Evolutionary conservation across 1,284 basidiomycete species (phyloP), one percentile per base, ranked within the genome.

Genomic region (Inonotus obliquus): DNA sequence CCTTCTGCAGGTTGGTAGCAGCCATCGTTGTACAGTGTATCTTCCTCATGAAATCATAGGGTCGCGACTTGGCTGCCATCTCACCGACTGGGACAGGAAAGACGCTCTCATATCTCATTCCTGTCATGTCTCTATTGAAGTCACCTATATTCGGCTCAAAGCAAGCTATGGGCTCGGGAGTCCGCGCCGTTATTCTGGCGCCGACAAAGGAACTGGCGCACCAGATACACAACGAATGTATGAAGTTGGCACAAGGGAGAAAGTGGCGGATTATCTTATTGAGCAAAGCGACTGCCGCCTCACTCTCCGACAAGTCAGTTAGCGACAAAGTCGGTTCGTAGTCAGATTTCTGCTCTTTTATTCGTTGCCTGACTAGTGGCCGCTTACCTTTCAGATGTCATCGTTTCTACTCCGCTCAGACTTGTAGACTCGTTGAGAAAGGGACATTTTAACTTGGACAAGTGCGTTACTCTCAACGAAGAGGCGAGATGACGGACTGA

Each of bases 131-230:
- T 1, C 75, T 79, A 1, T 78, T 96, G 0, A 76, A 75, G n/a
- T 73, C 81, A 19, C 93, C 93, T 1, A 75, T 79, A 4, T 76
- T 83, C 21, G 78, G 77, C 64, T 72, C 75, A 23, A 80, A 81
- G 59, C 69, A 70, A n/a, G 76, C 79, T 44, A 65, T 71, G 19
- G 82, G 82, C 1, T 69, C 70, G 25, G 93, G 93, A 25, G 85
- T 89, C 13, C 81, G 95, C 62, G 88, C 91, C 0, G 69, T 99
- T 17, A 79, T 99, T 56, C 74, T 99, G 59, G 92, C 92, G 1
- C 97, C 97, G 1, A 99, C 97, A 0, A 86, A 94, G 65, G 97
- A 99, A 76, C 76, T 99, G n/a, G 95, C 96, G 0, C 89, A 94
- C 66, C 97, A 99, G 72, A 98, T 99, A 62, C 82, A 94, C 65